These are phyloP conservation scores for Cordyceps fumosorosea DNA, from an alignment of 2,329 filamentous ascomycete species.

Conservation along the genomic window DNA sequence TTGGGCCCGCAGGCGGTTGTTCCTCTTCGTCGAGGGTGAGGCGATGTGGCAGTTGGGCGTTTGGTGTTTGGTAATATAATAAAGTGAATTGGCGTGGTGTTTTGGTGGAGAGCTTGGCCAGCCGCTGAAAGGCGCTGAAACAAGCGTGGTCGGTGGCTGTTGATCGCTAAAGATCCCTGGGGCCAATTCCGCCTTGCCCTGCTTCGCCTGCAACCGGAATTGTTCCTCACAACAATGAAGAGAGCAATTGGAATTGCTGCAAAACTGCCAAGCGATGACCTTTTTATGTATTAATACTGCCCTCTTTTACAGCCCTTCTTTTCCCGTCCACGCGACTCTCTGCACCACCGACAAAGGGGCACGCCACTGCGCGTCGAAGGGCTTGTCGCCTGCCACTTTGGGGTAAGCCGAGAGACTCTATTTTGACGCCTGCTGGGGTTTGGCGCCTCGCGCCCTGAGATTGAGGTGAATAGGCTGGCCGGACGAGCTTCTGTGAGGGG, in stretches of 20 bases:
- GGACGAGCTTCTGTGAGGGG: not conserved
- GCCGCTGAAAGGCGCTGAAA: no score
- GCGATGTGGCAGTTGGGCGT: not conserved
- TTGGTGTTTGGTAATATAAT: not conserved
- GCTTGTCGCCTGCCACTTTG: constrained; percentile 10
- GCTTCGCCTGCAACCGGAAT: not conserved
- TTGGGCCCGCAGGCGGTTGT: not conserved
- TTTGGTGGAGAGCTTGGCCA: constrained; percentile 1
- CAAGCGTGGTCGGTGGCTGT: no score
- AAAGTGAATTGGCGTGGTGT: not conserved
- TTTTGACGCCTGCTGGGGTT: not conserved
- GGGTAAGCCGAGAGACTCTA: not conserved
- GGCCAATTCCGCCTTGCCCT: no score
- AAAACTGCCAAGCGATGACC: not conserved
- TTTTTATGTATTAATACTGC: not conserved
- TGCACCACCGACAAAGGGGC: constrained; percentile 1
- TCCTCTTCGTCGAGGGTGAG: not conserved
- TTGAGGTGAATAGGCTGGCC: not conserved
- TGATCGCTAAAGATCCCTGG: not conserved
- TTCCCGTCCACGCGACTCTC: not conserved
- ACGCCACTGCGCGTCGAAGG: not conserved
- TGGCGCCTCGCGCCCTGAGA: not conserved
- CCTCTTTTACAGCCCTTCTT: not conserved
- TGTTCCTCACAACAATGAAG: no score
- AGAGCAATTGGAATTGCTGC: not conserved